A percentile compares a stretch with the other conserved stretches of the same genome.
phyloP scores from a whole-genome alignment of 495 filamentous ascomycete genomes.

The Penicillium angulare region DNA sequence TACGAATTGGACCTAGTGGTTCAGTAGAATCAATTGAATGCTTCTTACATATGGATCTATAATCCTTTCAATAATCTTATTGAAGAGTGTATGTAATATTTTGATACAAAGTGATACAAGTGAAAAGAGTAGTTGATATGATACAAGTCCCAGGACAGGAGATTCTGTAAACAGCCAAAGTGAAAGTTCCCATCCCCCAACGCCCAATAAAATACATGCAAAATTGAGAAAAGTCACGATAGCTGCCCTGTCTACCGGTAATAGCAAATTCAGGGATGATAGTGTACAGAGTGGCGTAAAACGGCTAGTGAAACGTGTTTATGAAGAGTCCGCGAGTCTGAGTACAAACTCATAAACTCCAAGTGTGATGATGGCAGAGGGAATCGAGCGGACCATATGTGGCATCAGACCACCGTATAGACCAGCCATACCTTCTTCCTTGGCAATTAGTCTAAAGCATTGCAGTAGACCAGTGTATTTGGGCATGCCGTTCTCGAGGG shows the following conservation, averaged over 20 bases:
- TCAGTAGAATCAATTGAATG: not conserved
- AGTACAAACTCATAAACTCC: slow-evolving; percentile 87
- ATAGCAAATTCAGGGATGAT: slow-evolving; percentile 9
- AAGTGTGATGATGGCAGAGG: slow-evolving; percentile 88
- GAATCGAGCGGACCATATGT: slow-evolving; percentile 82
- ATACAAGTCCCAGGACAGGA: slow-evolving; percentile 20
- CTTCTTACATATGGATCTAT: too few species aligned
- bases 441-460: slow-evolving; percentile 77
- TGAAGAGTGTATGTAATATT: slow-evolving; percentile 3
- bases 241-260: slow-evolving; percentile 6
- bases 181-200: slow-evolving; percentile 12
- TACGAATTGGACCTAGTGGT: not conserved
- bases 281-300: slow-evolving; percentile 13
- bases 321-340: slow-evolving; percentile 39
- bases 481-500: slow-evolving; percentile 63
- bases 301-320: not conserved
- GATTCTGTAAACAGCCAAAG: slow-evolving; percentile 20
- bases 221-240: slow-evolving; percentile 10
- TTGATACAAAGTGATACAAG: slow-evolving; percentile 8
- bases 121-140: slow-evolving; percentile 11
- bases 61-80: too few species aligned
- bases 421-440: slow-evolving; percentile 77
- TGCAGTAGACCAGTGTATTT: slow-evolving; percentile 84
- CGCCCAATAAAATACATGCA: slow-evolving; percentile 21
- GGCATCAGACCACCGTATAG: slow-evolving; percentile 86